Conservation (phyloP, 2,329 filamentous ascomycete genomes). For the Aspergillus sp. region DNA sequence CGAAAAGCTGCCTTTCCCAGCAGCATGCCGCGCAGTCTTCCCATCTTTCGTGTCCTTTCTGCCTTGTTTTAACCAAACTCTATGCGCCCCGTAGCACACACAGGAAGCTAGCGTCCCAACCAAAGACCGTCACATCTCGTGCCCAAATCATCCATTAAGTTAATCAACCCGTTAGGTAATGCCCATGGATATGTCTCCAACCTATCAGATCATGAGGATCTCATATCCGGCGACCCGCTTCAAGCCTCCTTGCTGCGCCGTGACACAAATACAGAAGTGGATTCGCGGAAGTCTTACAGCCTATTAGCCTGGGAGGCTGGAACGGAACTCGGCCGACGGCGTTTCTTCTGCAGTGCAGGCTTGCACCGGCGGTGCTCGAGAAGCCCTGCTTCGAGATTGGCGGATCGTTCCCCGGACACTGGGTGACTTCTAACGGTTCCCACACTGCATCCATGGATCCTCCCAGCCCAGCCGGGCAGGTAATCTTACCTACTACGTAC, state of each 20-base stretch:
- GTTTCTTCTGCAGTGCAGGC: no score
- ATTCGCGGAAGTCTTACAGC: neutral
- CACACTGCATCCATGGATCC: no score
- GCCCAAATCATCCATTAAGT: neutral
- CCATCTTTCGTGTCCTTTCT: neutral
- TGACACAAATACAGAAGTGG: neutral
- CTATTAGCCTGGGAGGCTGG: neutral
- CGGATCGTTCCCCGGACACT: no score
- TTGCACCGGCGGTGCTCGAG: no score
- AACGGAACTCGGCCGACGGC: neutral
- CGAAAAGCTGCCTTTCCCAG: neutral
- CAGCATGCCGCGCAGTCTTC: neutral
- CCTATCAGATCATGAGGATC: neutral
- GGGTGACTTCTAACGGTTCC: no score
- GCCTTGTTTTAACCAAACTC: neutral
- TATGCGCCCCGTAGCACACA: neutral
- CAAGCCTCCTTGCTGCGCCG: neutral
- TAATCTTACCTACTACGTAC: no score
- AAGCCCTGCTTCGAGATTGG: no score
- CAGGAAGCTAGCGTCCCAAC: no score
- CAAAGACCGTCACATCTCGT: no score
- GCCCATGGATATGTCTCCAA: no score
- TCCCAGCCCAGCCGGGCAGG: no score
- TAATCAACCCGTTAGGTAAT: neutral
- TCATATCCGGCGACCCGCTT: neutral